Evolutionary conservation across 2,329 filamentous ascomycete species (phyloP), one percentile per base, ranked within the genome.

Genomic region (Penicillium brevicompactum): DNA sequence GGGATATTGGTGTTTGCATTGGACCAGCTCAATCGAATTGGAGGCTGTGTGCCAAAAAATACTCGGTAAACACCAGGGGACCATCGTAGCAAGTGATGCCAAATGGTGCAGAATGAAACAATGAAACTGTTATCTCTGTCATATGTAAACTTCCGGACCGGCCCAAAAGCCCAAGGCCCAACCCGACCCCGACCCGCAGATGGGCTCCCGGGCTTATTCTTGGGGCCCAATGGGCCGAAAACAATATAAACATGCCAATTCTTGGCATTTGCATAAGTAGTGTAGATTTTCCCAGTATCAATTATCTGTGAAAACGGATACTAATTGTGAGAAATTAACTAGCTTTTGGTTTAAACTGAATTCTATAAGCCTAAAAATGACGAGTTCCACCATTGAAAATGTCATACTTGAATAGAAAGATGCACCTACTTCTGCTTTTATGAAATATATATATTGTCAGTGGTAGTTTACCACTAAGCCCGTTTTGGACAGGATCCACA

Each of bases 61-160:
- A 31, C 43, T 45, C 9, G 5, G 24, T 45, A 47, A 40, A 24
- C 24, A 24, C 24, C 24, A 24, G 24, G 24, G 24, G 24, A 24
- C 24, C 24, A 24, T 24, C 24, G 24, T 24, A 24, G 24, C 24
- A 24, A 24, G 24, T 24, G 24, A 24, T 24, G 24, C 24, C 24
- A 24, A 24, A 24, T 24, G 24, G 24, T 24, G 24, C 24, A 24
- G 24, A 24, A 24, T 24, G 24, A 24, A 24, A 47, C 32, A 30
- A 47, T 27, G 21, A 47, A 47, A 38, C 45, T 47, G 21, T 10
- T 47, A 47, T 47, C 22, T 47, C 46, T 47, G n/a, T 46, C 5
- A 46, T 21, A 13, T 46, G 31, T 27, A 24, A 24, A 24, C 24
- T 45, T 31, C 42, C n/a, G n/a, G 13, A 21, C 42, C 27, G 43